These are phyloP conservation scores for Botrytis paeoniae DNA, from an alignment of 2,329 filamentous ascomycete genomes.

Conservation along the genomic window DNA sequence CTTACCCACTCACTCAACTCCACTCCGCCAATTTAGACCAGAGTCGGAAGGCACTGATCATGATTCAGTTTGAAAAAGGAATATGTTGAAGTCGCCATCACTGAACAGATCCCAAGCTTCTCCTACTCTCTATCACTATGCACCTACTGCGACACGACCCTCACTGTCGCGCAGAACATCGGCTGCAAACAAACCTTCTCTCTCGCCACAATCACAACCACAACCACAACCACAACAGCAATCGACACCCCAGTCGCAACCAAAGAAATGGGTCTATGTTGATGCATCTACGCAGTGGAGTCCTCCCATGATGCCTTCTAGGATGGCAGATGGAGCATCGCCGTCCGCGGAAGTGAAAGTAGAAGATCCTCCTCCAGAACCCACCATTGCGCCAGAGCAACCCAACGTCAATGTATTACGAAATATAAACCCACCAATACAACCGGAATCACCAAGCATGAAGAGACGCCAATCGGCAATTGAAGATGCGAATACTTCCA, in stretches of 20 bases:
- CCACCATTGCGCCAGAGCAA: conserved; percentile 9
- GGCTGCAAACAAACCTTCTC: conserved; percentile 25
- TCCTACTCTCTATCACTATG: conserved; percentile 35
- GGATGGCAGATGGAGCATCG: conserved; percentile 21
- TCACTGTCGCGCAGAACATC: conserved; percentile 32
- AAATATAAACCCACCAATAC: conserved; percentile 33
- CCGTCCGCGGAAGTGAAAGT: conserved; percentile 17
- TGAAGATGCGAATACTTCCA: conserved; percentile 15
- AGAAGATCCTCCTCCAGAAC: neutral
- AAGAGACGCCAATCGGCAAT: conserved; percentile 37
- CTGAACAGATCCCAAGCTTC: conserved; percentile 33
- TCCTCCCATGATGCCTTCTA: conserved; percentile 30
- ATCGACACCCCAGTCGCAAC: conserved; percentile 24
- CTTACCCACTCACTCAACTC: conserved; percentile 17
- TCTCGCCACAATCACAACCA: conserved; percentile 19
- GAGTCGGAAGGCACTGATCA: conserved; percentile 22
- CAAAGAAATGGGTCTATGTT: conserved; percentile 27
- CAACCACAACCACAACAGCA: conserved; percentile 11
- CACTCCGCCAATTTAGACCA: conserved; percentile 14
- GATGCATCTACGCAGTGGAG: conserved; percentile 37
- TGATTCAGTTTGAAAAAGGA: conserved; percentile 28
- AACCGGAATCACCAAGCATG: conserved; percentile 36
- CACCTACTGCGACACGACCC: conserved; percentile 28
- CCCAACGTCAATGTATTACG: neutral
- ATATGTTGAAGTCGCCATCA: conserved; percentile 35